These are phyloP conservation scores for Staphylotrichum longicolle DNA, from an alignment of 495 filamentous ascomycete species.

Conservation along the genomic window DNA sequence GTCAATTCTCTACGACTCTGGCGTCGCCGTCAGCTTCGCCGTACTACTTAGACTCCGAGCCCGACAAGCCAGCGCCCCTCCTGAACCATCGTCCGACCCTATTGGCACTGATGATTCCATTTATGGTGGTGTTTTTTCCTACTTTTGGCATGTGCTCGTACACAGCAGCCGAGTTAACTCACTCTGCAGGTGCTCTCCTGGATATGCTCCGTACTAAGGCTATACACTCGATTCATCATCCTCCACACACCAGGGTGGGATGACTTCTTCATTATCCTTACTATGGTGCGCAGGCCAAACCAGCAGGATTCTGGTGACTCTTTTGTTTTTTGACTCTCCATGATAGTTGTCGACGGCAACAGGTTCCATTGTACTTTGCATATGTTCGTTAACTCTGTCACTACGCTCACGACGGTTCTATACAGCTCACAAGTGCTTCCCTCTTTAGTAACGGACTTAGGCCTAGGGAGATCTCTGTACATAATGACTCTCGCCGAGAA, in stretches of 20 bases:
- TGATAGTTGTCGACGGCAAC: neutral
- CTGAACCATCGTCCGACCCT: too few relatives aligned
- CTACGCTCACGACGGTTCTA: neutral
- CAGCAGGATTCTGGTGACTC: neutral
- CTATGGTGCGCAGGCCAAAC: conserved; percentile 21
- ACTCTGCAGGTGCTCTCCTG: conserved; percentile 27
- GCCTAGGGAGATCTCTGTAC: neutral
- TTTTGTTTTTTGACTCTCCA: neutral
- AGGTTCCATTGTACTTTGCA: conserved; percentile 2
- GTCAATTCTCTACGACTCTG: too few relatives aligned
- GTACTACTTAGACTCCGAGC: too few relatives aligned
- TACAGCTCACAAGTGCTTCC: neutral
- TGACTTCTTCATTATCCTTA: conserved; percentile 29
- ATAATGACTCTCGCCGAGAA: neutral
- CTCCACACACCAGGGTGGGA: conserved; percentile 30
- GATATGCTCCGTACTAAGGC: conserved; percentile 25
- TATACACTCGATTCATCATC: conserved; percentile 27
- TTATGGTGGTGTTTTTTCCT: too few relatives aligned
- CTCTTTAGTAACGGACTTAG: neutral
- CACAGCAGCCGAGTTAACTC: too few relatives aligned
- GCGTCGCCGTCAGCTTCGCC: too few relatives aligned
- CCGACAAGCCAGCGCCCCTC: too few relatives aligned
- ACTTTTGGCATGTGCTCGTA: too few relatives aligned
- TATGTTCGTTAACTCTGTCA: conserved; percentile 15
- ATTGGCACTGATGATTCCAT: too few relatives aligned